Base-by-base conservation (phyloP, 495 filamentous ascomycete species). In the Glonium stellatum region DNA sequence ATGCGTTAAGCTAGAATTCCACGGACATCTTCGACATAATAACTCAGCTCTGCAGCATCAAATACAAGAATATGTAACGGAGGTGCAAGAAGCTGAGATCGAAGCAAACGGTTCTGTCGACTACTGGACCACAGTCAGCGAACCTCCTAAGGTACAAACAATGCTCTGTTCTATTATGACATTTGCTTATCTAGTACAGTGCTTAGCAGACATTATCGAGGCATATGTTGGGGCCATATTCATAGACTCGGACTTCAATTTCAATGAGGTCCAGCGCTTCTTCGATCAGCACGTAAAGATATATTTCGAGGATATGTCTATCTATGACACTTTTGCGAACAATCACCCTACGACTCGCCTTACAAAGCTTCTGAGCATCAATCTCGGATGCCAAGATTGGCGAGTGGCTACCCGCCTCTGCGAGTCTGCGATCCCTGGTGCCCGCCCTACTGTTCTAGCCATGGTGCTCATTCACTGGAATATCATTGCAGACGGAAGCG, bases 171-270 rank as follows among this genome's bases (percentile, higher is more conserved):
- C 39, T 44, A 44, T 15, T 4, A 44, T 13, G 13, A 44, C 39
- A 44, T 13, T 4, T 15, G 10, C 39, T 44, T 15, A 44, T 44
- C 4, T 18, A 44, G 12, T 18, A 44, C 13, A 44, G 78, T 88
- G 83, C 54, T 79, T 98, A 11, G 82, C 91, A 0, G 93, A 98
- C 66, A 84, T 96, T 59, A 77, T 97, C 4, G 93, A 98, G 75
- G 79, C 93, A 0, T 96, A 92, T 67, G 73, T 97, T 21, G 95
- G 89, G 4, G 92, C 93, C 21, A 77, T 95, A 3, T 98, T 97
- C 69, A 84, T 98, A 19, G 93, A 98, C 73, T 92, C 90, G 4
- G 79, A 81, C 36, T 97, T 91, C 73, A 75, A 92, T 59, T 97
- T 84, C 72, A 63, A 66, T 1, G 75, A 84, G 18, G 84, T 97